These are phyloP conservation scores for Kazachstania bromeliacearum DNA, from an alignment of 805 yeast species.

Conservation along the genomic window DNA sequence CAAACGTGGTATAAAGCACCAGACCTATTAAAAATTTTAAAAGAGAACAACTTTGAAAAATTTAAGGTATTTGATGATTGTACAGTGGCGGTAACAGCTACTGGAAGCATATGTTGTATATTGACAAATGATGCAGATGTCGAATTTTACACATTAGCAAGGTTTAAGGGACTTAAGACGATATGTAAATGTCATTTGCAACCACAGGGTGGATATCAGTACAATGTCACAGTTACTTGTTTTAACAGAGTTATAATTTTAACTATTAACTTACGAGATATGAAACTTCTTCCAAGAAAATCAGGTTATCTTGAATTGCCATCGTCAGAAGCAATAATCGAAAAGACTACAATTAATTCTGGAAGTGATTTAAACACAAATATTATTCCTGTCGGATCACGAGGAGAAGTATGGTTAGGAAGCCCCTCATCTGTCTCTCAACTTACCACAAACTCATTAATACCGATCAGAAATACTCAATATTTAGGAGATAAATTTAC, in stretches of 20 bases:
- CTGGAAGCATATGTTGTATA: slow-evolving; percentile 20
- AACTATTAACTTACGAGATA: no score
- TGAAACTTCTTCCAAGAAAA: no score
- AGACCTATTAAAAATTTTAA: slow-evolving; percentile 12
- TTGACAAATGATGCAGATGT: slow-evolving; percentile 10
- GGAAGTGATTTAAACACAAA: background rate
- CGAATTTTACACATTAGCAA: slow-evolving; percentile 16
- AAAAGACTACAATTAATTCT: slow-evolving; percentile 2
- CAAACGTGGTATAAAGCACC: slow-evolving; percentile 17
- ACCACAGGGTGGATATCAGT: background rate
- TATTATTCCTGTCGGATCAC: background rate
- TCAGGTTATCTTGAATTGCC: no score
- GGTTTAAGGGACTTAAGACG: slow-evolving; percentile 22
- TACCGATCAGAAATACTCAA: slow-evolving; percentile 1
- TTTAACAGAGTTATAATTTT: no score
- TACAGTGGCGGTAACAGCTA: slow-evolving; percentile 14
- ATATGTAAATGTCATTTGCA: slow-evolving; percentile 9
- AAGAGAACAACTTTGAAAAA: slow-evolving; percentile 1
- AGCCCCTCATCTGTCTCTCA: slow-evolving; percentile 4
- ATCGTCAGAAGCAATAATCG: background rate
- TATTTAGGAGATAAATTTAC: background rate
- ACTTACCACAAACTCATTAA: background rate
- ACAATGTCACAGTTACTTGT: slow-evolving; percentile 2
- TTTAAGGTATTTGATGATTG: slow-evolving; percentile 12
- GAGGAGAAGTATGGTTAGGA: slow-evolving; percentile 3